Evolutionary conservation across 306 rosid species (phyloP).

Genomic region (Argentina anserina): DNA sequence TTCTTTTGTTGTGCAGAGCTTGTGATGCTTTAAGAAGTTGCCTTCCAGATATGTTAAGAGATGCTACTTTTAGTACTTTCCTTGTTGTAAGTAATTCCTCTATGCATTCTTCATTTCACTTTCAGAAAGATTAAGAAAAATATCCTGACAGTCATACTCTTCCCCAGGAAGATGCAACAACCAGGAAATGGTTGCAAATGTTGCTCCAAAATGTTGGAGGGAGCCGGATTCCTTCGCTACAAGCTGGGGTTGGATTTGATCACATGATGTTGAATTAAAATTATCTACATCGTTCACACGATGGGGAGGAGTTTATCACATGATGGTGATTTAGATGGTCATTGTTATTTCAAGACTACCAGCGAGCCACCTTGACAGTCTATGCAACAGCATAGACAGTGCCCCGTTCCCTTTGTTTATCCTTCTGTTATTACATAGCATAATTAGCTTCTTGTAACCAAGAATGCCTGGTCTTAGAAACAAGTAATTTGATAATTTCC

Average conservation of each 20-base stretch:
- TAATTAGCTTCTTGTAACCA: background rate
- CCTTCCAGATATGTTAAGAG: slow-evolving; percentile 68
- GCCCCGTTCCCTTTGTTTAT: background rate
- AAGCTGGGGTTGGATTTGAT: slow-evolving; percentile 59
- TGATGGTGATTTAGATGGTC: slow-evolving; percentile 34
- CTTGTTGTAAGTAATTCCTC: slow-evolving; percentile 54
- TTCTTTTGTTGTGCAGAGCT: slow-evolving; percentile 44
- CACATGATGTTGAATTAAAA: slow-evolving; percentile 42
- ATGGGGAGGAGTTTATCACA: slow-evolving; percentile 53
- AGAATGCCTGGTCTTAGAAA: background rate
- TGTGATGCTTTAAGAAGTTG: slow-evolving; percentile 63
- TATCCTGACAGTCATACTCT: background rate
- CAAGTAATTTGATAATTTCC: background rate
- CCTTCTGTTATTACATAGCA: slow-evolving; percentile 1
- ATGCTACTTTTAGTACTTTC: slow-evolving; percentile 51
- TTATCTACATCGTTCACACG: slow-evolving; percentile 11
- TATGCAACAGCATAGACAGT: background rate
- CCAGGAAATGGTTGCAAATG: slow-evolving; percentile 66
- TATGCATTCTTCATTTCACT: background rate
- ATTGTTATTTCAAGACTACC: background rate
- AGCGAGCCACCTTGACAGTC: background rate
- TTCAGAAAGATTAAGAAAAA: background rate
- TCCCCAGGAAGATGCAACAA: slow-evolving; percentile 64
- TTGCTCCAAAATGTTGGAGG: slow-evolving; percentile 63
- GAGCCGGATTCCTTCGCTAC: slow-evolving; percentile 42